These are phyloP conservation scores for Candida ponderosae DNA, from an alignment of 805 yeast genomes.

Conservation along the genomic window DNA sequence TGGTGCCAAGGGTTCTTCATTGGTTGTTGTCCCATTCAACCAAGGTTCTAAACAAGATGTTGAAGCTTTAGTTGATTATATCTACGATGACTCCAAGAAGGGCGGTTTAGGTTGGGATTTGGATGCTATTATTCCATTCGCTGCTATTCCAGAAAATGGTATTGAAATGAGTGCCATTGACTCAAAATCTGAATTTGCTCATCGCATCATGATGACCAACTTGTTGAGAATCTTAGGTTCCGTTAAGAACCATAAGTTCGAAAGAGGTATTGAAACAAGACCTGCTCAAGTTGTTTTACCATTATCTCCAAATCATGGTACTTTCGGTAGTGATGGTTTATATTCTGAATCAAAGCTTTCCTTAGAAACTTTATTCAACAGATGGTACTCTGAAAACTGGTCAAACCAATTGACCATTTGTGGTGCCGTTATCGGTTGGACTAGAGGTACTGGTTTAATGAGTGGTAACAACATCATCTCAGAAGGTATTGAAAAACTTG, in stretches of 20 bases:
- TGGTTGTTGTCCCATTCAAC: constrained; percentile 97
- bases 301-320: constrained; percentile 97
- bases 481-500: constrained; percentile 91
- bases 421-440: constrained; percentile 99
- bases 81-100: constrained; percentile 73
- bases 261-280: constrained; percentile 78
- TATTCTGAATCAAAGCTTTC: constrained; percentile 97
- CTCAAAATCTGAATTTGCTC: constrained; percentile 95
- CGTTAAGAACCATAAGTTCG: constrained; percentile 75
- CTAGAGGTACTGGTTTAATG: constrained; percentile 99
- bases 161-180: constrained; percentile 89
- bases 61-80: constrained; percentile 73
- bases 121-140: constrained; percentile 94
- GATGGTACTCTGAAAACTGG: constrained; percentile 99
- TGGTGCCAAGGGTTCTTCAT: constrained; percentile 88
- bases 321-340: constrained; percentile 96
- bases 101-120: constrained; percentile 98
- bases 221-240: constrained; percentile 86
- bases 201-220: constrained; percentile 97
- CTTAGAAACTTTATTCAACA: constrained; percentile 92
- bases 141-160: constrained; percentile 99
- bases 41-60: constrained; percentile 96
- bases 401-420: constrained; percentile 86
- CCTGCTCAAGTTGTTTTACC: constrained; percentile 98
- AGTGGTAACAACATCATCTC: constrained; percentile 95